Conservation (phyloP, 2,329 filamentous ascomycete species). For the Scytalidium sp. region DNA sequence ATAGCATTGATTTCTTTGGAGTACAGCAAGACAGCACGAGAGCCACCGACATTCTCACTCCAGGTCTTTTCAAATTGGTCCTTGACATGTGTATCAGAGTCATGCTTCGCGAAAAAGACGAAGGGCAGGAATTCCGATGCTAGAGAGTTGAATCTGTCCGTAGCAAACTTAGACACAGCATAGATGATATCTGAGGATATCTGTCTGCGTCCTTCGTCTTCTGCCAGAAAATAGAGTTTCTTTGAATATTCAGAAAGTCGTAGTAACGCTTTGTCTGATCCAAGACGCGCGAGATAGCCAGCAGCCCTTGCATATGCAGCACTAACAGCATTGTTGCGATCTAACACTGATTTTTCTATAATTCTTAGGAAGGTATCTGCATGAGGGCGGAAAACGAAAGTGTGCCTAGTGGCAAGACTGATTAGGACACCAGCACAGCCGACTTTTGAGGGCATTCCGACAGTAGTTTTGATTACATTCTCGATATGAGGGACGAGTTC, state of each 20-base stretch:
- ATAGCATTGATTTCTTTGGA: constrained; percentile 76
- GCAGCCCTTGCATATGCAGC: constrained; percentile 83
- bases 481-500: constrained; percentile 71
- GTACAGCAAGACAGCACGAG: constrained; percentile 78
- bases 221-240: constrained; percentile 75
- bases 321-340: constrained; percentile 91
- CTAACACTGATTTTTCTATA: constrained; percentile 78
- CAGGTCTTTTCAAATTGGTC: constrained; percentile 83
- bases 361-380: constrained; percentile 73
- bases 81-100: constrained; percentile 74
- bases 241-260: constrained; percentile 53
- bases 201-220: constrained; percentile 71
- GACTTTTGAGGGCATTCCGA: constrained; percentile 92
- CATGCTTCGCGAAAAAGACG: constrained; percentile 83
- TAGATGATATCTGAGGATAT: constrained; percentile 81
- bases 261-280: constrained; percentile 45
- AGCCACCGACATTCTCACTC: constrained; percentile 86
- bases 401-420: constrained; percentile 78
- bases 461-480: constrained; percentile 75
- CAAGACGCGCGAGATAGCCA: constrained; percentile 74
- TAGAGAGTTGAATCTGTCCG: constrained; percentile 80
- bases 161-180: constrained; percentile 79
- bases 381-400: constrained; percentile 70
- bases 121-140: constrained; percentile 78
- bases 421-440: constrained; percentile 83